Conservation (phyloP, 768 basidiomycete species). For the Boletales sp. region DNA sequence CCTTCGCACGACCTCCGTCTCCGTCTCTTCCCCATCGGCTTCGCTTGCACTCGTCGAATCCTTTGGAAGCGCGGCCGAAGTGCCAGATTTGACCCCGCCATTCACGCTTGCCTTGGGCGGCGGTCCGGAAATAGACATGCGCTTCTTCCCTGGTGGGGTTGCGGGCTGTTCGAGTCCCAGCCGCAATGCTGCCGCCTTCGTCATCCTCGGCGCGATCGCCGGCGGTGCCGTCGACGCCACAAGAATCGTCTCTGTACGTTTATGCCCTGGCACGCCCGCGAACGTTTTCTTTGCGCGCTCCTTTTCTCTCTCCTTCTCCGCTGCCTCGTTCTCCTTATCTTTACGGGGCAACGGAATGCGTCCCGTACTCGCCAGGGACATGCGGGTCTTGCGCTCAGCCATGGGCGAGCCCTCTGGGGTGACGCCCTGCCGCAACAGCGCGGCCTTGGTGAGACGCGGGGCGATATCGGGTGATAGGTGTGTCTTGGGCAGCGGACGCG, state of each 20-base stretch:
- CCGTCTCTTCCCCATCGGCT: conserved; percentile 28
- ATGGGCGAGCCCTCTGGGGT: conserved; percentile 35
- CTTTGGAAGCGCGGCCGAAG: conserved; percentile 11
- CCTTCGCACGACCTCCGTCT: conserved; percentile 23
- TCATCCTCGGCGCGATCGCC: conserved; percentile 67
- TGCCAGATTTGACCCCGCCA: conserved; percentile 2
- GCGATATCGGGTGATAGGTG: conserved; percentile 62
- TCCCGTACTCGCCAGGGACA: conserved; percentile 33
- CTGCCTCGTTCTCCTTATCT: conserved; percentile 29
- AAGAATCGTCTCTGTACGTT: conserved; percentile 59
- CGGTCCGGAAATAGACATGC: conserved; percentile 29
- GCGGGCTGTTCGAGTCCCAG: conserved; percentile 48
- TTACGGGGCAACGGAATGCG: conserved; percentile 27
- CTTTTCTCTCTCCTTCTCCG: conserved; percentile 55
- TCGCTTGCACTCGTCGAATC: conserved; percentile 21
- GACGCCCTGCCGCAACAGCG: conserved; percentile 66
- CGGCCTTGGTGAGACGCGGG: conserved; percentile 73
- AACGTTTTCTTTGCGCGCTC: conserved; percentile 64
- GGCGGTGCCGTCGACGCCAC: conserved; percentile 79
- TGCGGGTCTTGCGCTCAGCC: conserved; percentile 19
- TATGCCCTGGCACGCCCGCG: conserved; percentile 78
- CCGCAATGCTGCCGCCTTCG: conserved; percentile 68
- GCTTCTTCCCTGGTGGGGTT: conserved; percentile 36
- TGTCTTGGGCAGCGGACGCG: conserved; percentile 63
- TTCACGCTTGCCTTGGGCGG: conserved; percentile 8